Percentiles rank a stretch among this genome's conserved stretches.
Conservation (phyloP, 2,329 filamentous ascomycete species). For the Graphilbum ipis-grandicollis region DNA sequence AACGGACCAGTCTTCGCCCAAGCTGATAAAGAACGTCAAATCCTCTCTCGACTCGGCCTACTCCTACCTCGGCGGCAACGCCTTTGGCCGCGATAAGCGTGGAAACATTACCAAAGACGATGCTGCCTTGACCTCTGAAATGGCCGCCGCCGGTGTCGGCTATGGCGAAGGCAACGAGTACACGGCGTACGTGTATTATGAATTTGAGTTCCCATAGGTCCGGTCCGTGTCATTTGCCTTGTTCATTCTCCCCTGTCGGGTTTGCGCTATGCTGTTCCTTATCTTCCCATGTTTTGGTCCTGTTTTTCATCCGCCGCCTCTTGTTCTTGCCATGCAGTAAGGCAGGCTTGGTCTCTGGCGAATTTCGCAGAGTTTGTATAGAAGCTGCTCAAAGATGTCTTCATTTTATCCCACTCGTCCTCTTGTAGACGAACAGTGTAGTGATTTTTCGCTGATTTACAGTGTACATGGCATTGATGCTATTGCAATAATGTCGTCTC, state of each 20-base stretch:
- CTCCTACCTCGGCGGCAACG: conserved; percentile 87
- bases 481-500: too few species aligned
- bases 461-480: too few species aligned
- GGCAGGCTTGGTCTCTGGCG: too few species aligned
- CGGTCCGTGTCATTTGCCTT: too few species aligned
- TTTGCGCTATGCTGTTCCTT: background rate
- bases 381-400: too few species aligned
- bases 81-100: conserved; percentile 85
- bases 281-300: too few species aligned
- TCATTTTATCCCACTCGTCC: too few species aligned
- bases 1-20: conserved; percentile 40
- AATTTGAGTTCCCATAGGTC: conserved; percentile 82
- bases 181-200: conserved; percentile 93
- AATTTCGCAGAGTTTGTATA: too few species aligned
- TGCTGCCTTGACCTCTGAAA: conserved; percentile 57
- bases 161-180: conserved; percentile 67
- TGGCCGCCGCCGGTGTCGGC: conserved; percentile 56
- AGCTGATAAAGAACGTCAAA: conserved; percentile 64
- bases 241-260: background rate
- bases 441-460: too few species aligned
- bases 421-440: too few species aligned
- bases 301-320: too few species aligned
- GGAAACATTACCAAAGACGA: conserved; percentile 86
- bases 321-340: too few species aligned
- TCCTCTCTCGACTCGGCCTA: conserved; percentile 66